phyloP scores from a whole-genome alignment of 2,329 filamentous ascomycete species.

The Aspergillus sojae region DNA sequence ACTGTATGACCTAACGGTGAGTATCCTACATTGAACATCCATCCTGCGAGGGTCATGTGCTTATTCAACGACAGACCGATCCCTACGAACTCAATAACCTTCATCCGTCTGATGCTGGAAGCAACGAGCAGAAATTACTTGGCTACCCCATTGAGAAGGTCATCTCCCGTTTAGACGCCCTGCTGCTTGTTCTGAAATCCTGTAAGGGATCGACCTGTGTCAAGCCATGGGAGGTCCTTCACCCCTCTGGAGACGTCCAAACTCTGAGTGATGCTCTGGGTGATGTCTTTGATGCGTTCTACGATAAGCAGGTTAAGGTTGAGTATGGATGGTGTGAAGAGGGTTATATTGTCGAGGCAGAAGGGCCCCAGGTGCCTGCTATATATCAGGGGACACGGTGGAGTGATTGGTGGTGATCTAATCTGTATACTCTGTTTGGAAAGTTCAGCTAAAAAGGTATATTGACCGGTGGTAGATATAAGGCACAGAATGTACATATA shows the following conservation, averaged over 20 bases:
- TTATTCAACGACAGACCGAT: neutral
- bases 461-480: neutral
- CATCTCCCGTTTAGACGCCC: conserved; percentile 7
- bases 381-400: neutral
- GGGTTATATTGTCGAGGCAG: neutral
- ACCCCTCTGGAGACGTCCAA: conserved; percentile 30
- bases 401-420: neutral
- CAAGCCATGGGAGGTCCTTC: conserved; percentile 40
- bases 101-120: neutral
- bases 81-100: conserved; percentile 8
- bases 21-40: neutral
- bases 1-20: conserved; percentile 31
- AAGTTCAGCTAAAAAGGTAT: neutral
- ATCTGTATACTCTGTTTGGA: no score
- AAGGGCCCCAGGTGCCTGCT: neutral
- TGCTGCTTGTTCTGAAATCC: conserved; percentile 5
- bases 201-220: conserved; percentile 38
- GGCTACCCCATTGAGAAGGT: neutral
- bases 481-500: neutral
- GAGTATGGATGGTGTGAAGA: neutral
- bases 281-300: neutral
- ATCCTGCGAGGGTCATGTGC: neutral
- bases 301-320: neutral
- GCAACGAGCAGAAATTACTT: neutral
- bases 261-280: conserved; percentile 35